These are phyloP conservation scores for Ceratobasidium sp. DNA, from an alignment of 1,284 basidiomycete species.

Conservation along the genomic window DNA sequence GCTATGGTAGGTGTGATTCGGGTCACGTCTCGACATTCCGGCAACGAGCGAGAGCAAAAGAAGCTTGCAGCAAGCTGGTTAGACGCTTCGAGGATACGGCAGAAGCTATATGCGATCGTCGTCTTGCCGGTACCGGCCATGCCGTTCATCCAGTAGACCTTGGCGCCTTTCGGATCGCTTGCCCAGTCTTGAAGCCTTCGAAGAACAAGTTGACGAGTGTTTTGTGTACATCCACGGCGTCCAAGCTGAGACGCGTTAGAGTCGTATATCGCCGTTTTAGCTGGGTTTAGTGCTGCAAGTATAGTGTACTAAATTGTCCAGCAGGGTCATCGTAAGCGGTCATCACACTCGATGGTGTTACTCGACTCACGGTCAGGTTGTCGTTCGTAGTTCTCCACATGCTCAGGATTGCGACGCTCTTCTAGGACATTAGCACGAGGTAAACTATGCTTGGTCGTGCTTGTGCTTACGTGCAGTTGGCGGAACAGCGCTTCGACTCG, in stretches of 20 bases:
- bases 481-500: background rate
- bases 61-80: constrained; percentile 21
- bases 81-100: background rate
- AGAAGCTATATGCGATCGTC: constrained; percentile 29
- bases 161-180: background rate
- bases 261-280: constrained; percentile 1
- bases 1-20: constrained; percentile 20
- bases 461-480: constrained; percentile 6
- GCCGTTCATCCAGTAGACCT: constrained; percentile 23
- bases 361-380: background rate
- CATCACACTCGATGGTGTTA: background rate
- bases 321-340: no score
- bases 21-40: constrained; percentile 5
- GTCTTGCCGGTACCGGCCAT: constrained; percentile 25
- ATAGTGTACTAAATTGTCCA: background rate
- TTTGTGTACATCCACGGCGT: constrained; percentile 1
- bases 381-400: background rate
- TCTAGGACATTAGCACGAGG: no score
- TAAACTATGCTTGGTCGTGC: no score
- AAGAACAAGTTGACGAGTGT: background rate
- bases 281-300: background rate
- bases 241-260: background rate
- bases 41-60: constrained; percentile 13
- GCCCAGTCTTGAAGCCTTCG: background rate
- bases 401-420: background rate